Base-by-base conservation (phyloP, 768 basidiomycete species). In the Mycena vitilis region DNA sequence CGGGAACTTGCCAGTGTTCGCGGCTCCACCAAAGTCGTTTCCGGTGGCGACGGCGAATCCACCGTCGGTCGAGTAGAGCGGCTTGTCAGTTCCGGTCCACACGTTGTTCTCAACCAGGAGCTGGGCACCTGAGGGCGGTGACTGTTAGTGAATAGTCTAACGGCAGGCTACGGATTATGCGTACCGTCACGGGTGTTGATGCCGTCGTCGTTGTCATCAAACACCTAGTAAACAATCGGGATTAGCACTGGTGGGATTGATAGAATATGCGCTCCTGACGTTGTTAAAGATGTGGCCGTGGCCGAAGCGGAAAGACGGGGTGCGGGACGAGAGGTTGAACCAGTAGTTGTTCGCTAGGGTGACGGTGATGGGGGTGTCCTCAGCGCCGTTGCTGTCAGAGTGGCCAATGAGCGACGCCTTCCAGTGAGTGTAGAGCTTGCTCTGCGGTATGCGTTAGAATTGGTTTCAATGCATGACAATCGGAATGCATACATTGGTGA, bases 51-150 rank as follows among this genome's bases (percentile, higher is more conserved):
- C 81, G 58, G 81, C 83, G 57, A 76, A 85, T 12, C 83, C 83
- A 6, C 65, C 79, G 59, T 83, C 80, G 55, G 82, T 84, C 16
- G 78, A 70, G 73, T 82, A 84, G 55, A 84, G 63, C 20, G 83
- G 80, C 75, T 83, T 79, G 69, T 77, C 73, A 45, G 79, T 78
- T 53, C 78, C 81, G 34, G 78, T 81, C 80, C 79, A 84, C 25
- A 84, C 81, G 68, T 85, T 85, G 78, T 83, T 84, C 73, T 85
- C 82, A 59, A 84, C 82, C 36, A 85, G 78, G 58, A 83, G 81
- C 70, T 83, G 82, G 58, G 83, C 84, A 71, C 81, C 83, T 81
- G 63, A 6, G n/a, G 40, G 34, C 48, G 44, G 8, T 22, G 51
- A 5, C 23, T 52, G 48, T 52, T 25, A 65, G 25, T 22, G 20